Conservation (phyloP, 2,329 filamentous ascomycete genomes). For the Madurella mycetomatis region DNA sequence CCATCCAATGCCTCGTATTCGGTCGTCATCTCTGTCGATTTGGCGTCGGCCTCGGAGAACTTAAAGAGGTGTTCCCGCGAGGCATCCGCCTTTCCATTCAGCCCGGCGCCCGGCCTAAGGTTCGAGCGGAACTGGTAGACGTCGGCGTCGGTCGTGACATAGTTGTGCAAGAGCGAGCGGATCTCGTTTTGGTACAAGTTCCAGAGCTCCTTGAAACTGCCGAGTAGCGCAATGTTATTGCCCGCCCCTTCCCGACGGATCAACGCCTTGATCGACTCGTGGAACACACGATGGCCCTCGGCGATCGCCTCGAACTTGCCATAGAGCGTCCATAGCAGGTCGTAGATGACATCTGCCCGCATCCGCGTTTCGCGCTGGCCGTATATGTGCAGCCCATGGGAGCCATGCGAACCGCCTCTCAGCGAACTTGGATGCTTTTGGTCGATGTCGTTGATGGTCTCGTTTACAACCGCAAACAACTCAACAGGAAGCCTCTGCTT, state of each 20-base stretch:
- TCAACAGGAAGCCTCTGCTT: conserved; percentile 93
- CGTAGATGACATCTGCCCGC: conserved; percentile 79
- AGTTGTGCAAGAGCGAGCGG: conserved; percentile 87
- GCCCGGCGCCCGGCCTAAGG: conserved; percentile 43
- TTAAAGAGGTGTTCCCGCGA: conserved; percentile 71
- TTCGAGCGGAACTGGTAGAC: conserved; percentile 59
- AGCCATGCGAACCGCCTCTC: conserved; percentile 50
- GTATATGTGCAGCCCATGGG: conserved; percentile 57
- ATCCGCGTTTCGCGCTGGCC: conserved; percentile 69
- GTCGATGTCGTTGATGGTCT: conserved; percentile 91
- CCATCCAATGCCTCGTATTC: conserved; percentile 86
- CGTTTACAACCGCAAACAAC: conserved; percentile 87
- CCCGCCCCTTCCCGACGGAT: conserved; percentile 71
- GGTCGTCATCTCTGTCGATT: conserved; percentile 70
- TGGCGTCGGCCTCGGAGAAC: conserved; percentile 77
- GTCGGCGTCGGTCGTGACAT: conserved; percentile 87
- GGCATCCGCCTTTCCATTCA: conserved; percentile 44
- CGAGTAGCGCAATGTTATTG: conserved; percentile 63
- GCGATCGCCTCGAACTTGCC: conserved; percentile 97
- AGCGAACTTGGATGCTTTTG: conserved; percentile 84
- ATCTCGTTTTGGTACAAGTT: conserved; percentile 98
- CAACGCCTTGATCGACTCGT: conserved; percentile 86
- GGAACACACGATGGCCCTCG: conserved; percentile 88
- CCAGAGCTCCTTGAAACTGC: conserved; percentile 95
- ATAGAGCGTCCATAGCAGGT: conserved; percentile 87